Percentiles rank a stretch among this genome's conserved stretches.
These are phyloP conservation scores for Fragilaria crotonensis DNA, from an alignment of 108 stramenopile genomes.

Conservation along the genomic window DNA sequence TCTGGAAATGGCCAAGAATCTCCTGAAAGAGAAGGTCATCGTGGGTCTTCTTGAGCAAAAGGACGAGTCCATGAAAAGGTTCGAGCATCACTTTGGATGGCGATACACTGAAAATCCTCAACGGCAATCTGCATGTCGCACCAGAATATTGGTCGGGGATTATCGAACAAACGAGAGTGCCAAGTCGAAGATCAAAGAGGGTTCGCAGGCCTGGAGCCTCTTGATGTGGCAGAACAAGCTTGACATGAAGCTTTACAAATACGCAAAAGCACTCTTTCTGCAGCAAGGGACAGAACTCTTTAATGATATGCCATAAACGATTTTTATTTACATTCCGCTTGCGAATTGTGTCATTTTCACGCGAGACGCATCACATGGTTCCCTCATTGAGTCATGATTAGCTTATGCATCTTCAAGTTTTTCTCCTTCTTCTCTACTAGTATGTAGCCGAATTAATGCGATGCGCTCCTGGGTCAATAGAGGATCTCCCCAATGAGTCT, in stretches of 20 bases:
- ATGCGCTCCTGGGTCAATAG: too few species aligned
- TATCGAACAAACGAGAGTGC: conserved; percentile 10
- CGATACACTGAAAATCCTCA: background rate
- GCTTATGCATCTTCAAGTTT: too few species aligned
- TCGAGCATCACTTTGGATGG: conserved; percentile 41
- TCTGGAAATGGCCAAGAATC: conserved; percentile 33
- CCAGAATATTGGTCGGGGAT: conserved; percentile 3
- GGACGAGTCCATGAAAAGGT: conserved; percentile 24
- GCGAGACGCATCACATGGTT: too few species aligned
- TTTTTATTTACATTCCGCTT: too few species aligned
- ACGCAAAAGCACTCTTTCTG: conserved; percentile 28
- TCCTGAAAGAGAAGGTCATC: conserved; percentile 27
- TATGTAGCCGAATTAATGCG: too few species aligned
- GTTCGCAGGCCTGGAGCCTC: conserved; percentile 22
- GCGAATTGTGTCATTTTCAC: too few species aligned
- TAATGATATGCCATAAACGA: conserved; percentile 4
- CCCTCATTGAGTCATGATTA: too few species aligned
- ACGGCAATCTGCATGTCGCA: background rate
- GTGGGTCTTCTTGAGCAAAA: conserved; percentile 34
- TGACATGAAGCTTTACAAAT: conserved; percentile 34
- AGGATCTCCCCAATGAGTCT: too few species aligned
- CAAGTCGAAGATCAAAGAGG: conserved; percentile 12
- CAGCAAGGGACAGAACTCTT: conserved; percentile 23
- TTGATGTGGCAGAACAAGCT: conserved; percentile 30
- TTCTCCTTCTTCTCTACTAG: too few species aligned